A percentile compares a stretch with the other conserved stretches of the same genome.
phyloP scores from a whole-genome alignment of 176 grass and related monocot species.

The Zoysia japonica region DNA sequence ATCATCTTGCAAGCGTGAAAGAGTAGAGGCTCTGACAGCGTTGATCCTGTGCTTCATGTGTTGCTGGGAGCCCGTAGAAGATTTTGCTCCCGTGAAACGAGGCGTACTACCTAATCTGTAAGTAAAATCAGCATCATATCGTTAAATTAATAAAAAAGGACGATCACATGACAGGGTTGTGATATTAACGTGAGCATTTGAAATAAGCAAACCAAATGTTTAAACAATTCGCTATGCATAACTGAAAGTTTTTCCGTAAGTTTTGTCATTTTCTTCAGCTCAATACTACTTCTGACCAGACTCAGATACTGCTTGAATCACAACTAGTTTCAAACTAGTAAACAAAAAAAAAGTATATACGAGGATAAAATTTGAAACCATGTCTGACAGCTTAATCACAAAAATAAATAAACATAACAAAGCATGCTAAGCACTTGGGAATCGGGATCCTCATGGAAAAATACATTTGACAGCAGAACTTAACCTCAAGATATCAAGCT shows the following conservation, averaged over 20 bases:
- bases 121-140: slow-evolving; percentile 11
- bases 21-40: slow-evolving; percentile 41
- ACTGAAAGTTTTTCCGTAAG: not conserved
- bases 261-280: not conserved
- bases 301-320: not conserved
- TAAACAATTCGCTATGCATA: not conserved
- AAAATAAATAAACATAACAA: not conserved
- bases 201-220: not conserved
- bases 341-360: not conserved
- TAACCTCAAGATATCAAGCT: slow-evolving; percentile 66
- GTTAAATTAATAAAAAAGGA: slow-evolving; percentile 30
- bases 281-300: not conserved
- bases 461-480: not conserved
- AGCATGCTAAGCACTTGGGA: not conserved
- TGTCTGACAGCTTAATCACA: not conserved
- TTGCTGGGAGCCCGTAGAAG: slow-evolving; percentile 23
- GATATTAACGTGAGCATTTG: slow-evolving; percentile 6
- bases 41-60: slow-evolving; percentile 9
- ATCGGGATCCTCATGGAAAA: not conserved
- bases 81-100: slow-evolving; percentile 39
- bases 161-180: not conserved
- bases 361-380: no score
- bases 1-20: slow-evolving; percentile 49
- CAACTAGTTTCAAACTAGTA: not conserved
- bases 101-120: slow-evolving; percentile 47